phyloP scores from a whole-genome alignment of 2,329 filamentous ascomycete species.

The Fusarium xyrophilum region DNA sequence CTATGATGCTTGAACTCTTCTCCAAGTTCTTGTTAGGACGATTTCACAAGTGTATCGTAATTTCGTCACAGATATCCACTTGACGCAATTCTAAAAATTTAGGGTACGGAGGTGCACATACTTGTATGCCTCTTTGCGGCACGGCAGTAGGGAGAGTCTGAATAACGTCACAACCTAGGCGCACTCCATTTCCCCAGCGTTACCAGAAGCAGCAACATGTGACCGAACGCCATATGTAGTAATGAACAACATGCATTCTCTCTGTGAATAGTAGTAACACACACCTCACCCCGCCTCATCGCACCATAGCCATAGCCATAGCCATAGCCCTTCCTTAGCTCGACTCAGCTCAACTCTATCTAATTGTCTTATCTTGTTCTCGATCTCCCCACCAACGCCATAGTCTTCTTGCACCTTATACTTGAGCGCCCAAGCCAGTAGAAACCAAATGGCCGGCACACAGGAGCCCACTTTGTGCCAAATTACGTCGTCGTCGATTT shows the following conservation, averaged over 20 bases:
- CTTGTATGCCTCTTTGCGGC: slow-evolving; percentile 7
- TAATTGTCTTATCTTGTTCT: slow-evolving; percentile 1
- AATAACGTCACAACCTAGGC: slow-evolving; percentile 23
- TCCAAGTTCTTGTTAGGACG: background rate
- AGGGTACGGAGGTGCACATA: background rate
- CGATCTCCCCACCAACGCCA: slow-evolving; percentile 15
- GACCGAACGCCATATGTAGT: background rate
- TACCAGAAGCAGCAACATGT: slow-evolving; percentile 14
- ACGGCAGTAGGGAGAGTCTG: slow-evolving; percentile 2
- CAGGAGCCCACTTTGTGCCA: background rate
- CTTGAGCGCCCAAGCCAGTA: background rate
- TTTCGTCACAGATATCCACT: slow-evolving; percentile 8
- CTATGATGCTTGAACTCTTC: too few species aligned
- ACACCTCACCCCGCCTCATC: background rate
- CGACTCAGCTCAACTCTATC: background rate
- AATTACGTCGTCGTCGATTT: background rate
- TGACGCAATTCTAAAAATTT: slow-evolving; percentile 21
- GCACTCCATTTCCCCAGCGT: slow-evolving; percentile 4
- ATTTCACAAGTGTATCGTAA: background rate
- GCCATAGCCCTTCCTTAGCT: background rate
- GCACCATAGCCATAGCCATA: background rate
- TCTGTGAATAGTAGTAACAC: background rate
- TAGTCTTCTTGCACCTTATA: background rate
- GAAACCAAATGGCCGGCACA: background rate
- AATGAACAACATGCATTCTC: background rate